A percentile compares a stretch with the other conserved stretches of the same genome.
Conservation (phyloP, 768 basidiomycete species). For the Tephrocybe sp. region DNA sequence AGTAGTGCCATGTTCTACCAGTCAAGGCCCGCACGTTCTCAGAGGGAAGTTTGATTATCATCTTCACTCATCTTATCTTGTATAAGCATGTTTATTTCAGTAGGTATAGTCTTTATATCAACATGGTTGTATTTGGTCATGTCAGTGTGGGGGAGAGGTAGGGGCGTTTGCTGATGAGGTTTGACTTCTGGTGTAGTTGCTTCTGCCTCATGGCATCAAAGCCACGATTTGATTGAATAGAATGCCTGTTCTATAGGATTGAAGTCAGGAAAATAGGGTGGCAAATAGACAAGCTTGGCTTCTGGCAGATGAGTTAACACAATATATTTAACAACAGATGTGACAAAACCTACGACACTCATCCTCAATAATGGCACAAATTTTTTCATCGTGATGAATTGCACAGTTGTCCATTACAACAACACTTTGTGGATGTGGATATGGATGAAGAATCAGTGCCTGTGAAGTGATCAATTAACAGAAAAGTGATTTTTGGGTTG, state of each 20-base stretch:
- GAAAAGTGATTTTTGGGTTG: too few relatives aligned
- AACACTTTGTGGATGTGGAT: constrained; percentile 30
- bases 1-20: neutral
- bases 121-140: too few relatives aligned
- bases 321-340: neutral
- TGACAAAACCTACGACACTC: constrained; percentile 20
- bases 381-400: constrained; percentile 38
- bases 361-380: constrained; percentile 27
- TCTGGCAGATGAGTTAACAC: constrained; percentile 8
- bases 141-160: too few relatives aligned
- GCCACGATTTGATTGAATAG: constrained; percentile 28
- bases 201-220: constrained; percentile 19
- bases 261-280: constrained; percentile 17
- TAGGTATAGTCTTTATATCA: too few relatives aligned
- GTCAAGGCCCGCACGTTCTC: too few relatives aligned
- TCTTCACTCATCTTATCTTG: too few relatives aligned
- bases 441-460: constrained; percentile 29
- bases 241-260: constrained; percentile 32
- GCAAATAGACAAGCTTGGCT: constrained; percentile 12
- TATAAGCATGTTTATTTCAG: too few relatives aligned
- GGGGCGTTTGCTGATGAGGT: too few relatives aligned
- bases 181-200: too few relatives aligned
- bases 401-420: constrained; percentile 37
- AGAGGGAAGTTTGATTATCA: too few relatives aligned
- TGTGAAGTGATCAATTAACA: too few relatives aligned